Evolutionary conservation across 1,139 yeast genomes (phyloP).

Genomic region (Candida sanyaensis): DNA sequence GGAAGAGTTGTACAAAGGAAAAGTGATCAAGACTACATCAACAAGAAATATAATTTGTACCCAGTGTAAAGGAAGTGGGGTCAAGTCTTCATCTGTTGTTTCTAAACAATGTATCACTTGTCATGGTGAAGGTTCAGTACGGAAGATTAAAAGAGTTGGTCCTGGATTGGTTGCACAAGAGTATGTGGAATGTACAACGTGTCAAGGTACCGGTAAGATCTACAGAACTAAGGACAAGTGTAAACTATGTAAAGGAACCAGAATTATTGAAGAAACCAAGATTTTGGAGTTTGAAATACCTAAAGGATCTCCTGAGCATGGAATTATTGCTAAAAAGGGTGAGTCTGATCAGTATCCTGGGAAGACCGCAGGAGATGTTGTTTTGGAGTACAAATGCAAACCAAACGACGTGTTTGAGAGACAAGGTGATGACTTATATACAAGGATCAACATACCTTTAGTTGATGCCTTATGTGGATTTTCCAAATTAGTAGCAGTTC

Average conservation of each 20-base stretch:
- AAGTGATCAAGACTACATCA: conserved; percentile 71
- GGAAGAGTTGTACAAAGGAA: conserved; percentile 82
- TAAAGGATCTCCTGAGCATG: conserved; percentile 69
- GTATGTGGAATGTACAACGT: conserved; percentile 62
- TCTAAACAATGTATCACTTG: conserved; percentile 64
- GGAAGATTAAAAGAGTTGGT: conserved; percentile 65
- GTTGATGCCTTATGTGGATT: conserved; percentile 87
- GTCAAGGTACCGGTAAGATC: conserved; percentile 72
- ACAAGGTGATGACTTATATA: conserved; percentile 63
- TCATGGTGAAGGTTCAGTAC: conserved; percentile 68
- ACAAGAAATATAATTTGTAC: conserved; percentile 74
- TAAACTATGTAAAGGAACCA: conserved; percentile 70
- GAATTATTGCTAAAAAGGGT: conserved; percentile 58
- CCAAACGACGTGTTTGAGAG: conserved; percentile 53
- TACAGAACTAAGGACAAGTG: conserved; percentile 72
- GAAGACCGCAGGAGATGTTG: conserved; percentile 75
- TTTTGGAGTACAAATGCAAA: conserved; percentile 56
- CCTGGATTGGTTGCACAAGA: conserved; percentile 77
- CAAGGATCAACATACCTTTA: conserved; percentile 61
- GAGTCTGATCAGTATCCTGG: conserved; percentile 84
- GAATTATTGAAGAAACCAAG: conserved; percentile 66
- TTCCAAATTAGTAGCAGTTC: conserved; percentile 63
- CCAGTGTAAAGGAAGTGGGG: conserved; percentile 75
- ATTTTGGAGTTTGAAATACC: conserved; percentile 77
- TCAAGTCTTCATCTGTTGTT: conserved; percentile 56